Conservation (phyloP, 176 grass and related monocot species). For the Juncus inflexus region DNA sequence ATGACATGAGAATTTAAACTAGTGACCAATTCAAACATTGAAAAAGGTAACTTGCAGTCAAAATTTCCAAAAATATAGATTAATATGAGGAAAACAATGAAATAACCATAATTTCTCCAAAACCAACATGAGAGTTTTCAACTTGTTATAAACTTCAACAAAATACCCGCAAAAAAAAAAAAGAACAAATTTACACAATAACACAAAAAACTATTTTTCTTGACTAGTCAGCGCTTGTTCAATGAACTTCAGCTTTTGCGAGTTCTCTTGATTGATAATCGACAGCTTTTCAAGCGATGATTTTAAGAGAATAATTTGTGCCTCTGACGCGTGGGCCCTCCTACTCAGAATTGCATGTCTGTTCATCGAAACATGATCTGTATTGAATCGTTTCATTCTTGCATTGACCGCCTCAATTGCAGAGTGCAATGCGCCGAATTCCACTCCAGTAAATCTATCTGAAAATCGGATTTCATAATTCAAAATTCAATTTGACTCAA, state of each 20-base stretch:
- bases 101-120: no score
- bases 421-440: slow-evolving; percentile 71
- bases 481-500: no score
- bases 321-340: slow-evolving; percentile 40
- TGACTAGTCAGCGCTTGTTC: slow-evolving; percentile 56
- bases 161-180: not conserved
- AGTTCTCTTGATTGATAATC: slow-evolving; percentile 66
- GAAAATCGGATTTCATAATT: not conserved
- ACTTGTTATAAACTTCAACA: not conserved
- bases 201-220: slow-evolving; percentile 43
- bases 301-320: slow-evolving; percentile 68
- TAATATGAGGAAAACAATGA: no score
- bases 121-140: no score
- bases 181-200: not conserved
- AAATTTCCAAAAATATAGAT: no score
- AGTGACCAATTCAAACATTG: no score
- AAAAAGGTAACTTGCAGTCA: no score
- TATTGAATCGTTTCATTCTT: slow-evolving; percentile 49
- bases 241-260: slow-evolving; percentile 61
- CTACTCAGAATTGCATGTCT: slow-evolving; percentile 32
- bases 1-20: no score
- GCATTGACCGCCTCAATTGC: slow-evolving; percentile 59
- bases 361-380: not conserved
- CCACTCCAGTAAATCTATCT: slow-evolving; percentile 74
- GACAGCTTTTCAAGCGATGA: slow-evolving; percentile 71